phyloP scores from a whole-genome alignment of 805 yeast genomes.

The Teunomyces barrocoloradensis region DNA sequence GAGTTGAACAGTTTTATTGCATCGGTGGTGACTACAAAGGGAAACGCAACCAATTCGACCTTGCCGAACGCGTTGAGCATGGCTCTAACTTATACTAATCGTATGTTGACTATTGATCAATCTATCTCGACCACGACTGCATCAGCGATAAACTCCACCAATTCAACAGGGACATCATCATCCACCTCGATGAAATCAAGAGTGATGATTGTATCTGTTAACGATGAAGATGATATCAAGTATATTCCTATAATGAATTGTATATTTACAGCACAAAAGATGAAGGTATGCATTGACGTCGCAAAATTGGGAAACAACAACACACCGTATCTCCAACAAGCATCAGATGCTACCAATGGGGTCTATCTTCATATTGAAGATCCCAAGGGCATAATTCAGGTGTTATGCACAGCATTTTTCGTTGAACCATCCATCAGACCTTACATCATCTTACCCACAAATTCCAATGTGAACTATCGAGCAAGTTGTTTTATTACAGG shows the following conservation, averaged over 20 bases:
- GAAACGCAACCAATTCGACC: conserved; percentile 17
- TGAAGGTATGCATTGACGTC: conserved; percentile 86
- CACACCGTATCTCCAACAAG: conserved; percentile 89
- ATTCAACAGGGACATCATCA: conserved; percentile 10
- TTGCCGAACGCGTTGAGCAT: conserved; percentile 78
- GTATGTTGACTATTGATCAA: conserved; percentile 52
- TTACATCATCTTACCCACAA: conserved; percentile 77
- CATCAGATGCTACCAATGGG: conserved; percentile 93
- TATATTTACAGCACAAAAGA: conserved; percentile 92
- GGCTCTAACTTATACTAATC: conserved; percentile 77
- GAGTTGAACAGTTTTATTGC: conserved; percentile 41
- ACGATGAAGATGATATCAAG: conserved; percentile 72
- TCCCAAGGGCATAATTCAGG: conserved; percentile 79
- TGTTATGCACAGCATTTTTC: conserved; percentile 74
- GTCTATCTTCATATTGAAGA: conserved; percentile 68
- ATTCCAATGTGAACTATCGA: conserved; percentile 83
- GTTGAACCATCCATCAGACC: conserved; percentile 81
- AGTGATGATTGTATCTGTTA: conserved; percentile 59
- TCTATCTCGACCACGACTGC: conserved; percentile 44
- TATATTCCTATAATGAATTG: conserved; percentile 94
- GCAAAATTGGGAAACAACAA: conserved; percentile 66
- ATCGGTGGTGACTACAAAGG: neutral
- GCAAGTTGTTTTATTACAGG: conserved; percentile 93
- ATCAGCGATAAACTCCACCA: conserved; percentile 36
- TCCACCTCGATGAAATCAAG: conserved; percentile 35